Percentiles rank a stretch among this genome's conserved stretches.
These are phyloP conservation scores for Fusarium oxysporum DNA, from an alignment of 2,329 filamentous ascomycete genomes.

Conservation along the genomic window DNA sequence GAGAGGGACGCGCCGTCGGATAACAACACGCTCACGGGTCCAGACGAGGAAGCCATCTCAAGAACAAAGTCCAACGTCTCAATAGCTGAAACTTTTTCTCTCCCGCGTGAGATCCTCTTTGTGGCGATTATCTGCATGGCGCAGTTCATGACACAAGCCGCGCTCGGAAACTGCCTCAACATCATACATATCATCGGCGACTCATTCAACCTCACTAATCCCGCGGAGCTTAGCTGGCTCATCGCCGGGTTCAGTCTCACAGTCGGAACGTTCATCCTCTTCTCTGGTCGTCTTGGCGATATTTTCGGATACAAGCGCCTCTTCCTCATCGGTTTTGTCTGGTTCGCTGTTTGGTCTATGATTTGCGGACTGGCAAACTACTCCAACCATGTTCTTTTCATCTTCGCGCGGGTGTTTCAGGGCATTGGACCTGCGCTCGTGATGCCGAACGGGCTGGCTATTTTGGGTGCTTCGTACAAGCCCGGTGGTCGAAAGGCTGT, in stretches of 20 bases:
- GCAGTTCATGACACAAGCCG: constrained; percentile 43
- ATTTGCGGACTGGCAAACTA: constrained; percentile 58
- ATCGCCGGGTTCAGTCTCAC: constrained; percentile 68
- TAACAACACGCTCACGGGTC: constrained; percentile 20
- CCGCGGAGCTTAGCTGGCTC: constrained; percentile 57
- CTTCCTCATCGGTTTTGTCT: constrained; percentile 64
- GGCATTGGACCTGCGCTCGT: constrained; percentile 72
- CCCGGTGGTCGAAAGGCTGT: constrained; percentile 70
- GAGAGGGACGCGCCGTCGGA: constrained; percentile 26
- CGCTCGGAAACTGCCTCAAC: constrained; percentile 42
- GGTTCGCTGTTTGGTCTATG: constrained; percentile 66
- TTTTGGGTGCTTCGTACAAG: constrained; percentile 68
- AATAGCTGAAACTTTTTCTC: constrained; percentile 39
- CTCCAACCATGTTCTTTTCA: constrained; percentile 58
- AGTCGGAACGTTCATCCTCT: constrained; percentile 67
- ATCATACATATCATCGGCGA: constrained; percentile 39
- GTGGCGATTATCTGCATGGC: constrained; percentile 40
- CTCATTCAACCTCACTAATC: constrained; percentile 37
- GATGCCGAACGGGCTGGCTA: constrained; percentile 72
- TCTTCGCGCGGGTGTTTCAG: constrained; percentile 65
- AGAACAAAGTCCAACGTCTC: constrained; percentile 37
- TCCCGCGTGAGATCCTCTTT: constrained; percentile 33
- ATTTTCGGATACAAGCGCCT: constrained; percentile 67
- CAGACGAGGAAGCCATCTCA: constrained; percentile 34
- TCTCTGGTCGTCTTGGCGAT: constrained; percentile 67